Evolutionary conservation across 2,329 filamentous ascomycete species (phyloP), one percentile per base, ranked within the genome.

Genomic region (Pseudogymnoascus sp.): DNA sequence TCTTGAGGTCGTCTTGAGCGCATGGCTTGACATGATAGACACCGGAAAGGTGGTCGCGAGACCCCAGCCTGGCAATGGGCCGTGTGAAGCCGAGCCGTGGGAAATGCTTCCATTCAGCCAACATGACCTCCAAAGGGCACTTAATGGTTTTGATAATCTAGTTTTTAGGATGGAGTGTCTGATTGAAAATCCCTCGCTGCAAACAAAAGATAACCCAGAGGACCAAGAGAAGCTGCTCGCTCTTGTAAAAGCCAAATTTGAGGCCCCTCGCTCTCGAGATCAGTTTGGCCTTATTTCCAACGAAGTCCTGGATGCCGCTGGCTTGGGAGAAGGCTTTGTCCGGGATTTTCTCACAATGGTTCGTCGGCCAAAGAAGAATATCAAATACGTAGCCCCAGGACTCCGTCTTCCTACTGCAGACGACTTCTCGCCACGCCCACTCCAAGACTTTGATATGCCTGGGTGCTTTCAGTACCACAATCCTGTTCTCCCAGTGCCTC

Each of bases 11-110:
- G 63, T 69, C 16, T 61, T 69, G 16, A 63, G 59, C 18, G 60
- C 59, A 3, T 69, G 68, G 67, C 53, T 69, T 2, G 64, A 61
- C 28, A 66, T 68, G 62, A 63, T 68, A 16, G 60, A 63, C 12
- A 56, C 61, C 1, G 63, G 65, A 37, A 69, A 69, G 56, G 44
- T 68, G 18, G 44, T 59, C 10, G 67, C 65, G 21, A 25, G 42
- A 46, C 14, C 42, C 10, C 38, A 25, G 36, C 31, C 36, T 53
- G 38, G 37, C 21, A 50, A 21, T 36, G 37, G 38, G 16, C 18
- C 36, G 40, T 42, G 40, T 25, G 36, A 64, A 38, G 59, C 40
- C 25, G 71, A 63, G 64, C 67, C 66, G 12, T 68, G 66, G 66
- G 61, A 62, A 21, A 5, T 64, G 12, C 34, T 44, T 31, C 59